Evolutionary conservation across 257 asterid genomes (phyloP), one percentile per base, ranked within the genome.

Genomic region (Scutellaria barbata): DNA sequence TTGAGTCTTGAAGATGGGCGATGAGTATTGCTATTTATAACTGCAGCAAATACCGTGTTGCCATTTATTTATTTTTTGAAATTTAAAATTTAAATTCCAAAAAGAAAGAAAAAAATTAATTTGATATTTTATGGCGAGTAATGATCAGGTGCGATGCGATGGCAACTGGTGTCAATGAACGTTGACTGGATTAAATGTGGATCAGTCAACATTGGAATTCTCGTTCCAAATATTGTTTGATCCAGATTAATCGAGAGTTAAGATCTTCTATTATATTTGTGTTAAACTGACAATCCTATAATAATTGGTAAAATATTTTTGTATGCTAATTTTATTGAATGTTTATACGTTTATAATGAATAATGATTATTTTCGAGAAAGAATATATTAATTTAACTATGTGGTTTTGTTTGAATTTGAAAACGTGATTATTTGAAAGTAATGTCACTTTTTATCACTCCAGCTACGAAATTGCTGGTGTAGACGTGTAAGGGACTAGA

Each of bases 11-110:
- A 42, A 41, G 68, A 50, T 51, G 63, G 56, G 56, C 39, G 53
- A 10, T 12, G 76, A 8, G 71, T 42, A 58, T 30, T 30, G 35
- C 35, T 30, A 30, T 74, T 47, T 74, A 70, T 74, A 79, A 65
- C 20, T 66, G 46, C 80, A 71, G 68, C 74, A 69, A 59, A 71
- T 14, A 71, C 12, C 75, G 72, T 66, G 75, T 75, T 14, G 46
- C 71, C 62, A 74, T 56, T 63, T 63, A 63, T 61, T 60, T 40
- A 35, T 17, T 37, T 57, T 13, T 16, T 61, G 2, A 18, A 53
- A 25, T 43, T 56, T 9, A 64, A 10, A 10, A 13, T 60, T 42
- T 62, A 52, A 33, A 62, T 33, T 3, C 12, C 4, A 1, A 60
- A 14, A 53, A 7, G 12, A 14, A 53, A 7, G 12, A 12, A 0